Evolutionary conservation across 1,139 yeast genomes (phyloP).

Genomic region (Hansenula lynferdii): DNA sequence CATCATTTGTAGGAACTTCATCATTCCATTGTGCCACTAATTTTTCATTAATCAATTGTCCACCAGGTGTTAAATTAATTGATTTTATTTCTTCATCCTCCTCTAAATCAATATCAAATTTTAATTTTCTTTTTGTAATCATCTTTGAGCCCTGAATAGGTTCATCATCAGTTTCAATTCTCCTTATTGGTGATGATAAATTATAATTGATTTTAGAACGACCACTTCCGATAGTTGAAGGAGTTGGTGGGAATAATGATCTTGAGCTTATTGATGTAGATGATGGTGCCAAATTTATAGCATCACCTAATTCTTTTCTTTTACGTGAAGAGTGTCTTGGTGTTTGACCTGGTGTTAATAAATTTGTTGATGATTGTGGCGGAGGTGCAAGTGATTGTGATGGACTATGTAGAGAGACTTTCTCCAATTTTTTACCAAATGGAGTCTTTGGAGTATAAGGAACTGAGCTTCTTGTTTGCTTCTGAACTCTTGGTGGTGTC

Average conservation of each 20-base stretch:
- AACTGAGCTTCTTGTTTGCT: not conserved
- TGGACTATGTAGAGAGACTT: conserved; percentile 2
- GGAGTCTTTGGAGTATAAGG: conserved; percentile 18
- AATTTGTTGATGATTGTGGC: conserved; percentile 2
- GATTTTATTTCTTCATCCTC: conserved; percentile 8
- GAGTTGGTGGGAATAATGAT: conserved; percentile 9
- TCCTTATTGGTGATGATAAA: conserved; percentile 8
- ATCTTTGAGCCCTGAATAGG: conserved; percentile 2
- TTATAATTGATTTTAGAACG: conserved; percentile 12
- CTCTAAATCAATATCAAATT: conserved; percentile 5
- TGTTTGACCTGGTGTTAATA: conserved; percentile 17
- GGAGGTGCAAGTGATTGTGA: conserved; percentile 3
- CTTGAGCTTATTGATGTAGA: conserved; percentile 2
- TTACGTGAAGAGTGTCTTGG: conserved; percentile 15
- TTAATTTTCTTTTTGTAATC: conserved; percentile 14
- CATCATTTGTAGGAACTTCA: conserved; percentile 6
- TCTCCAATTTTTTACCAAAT: conserved; percentile 10
- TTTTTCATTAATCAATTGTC: conserved; percentile 14
- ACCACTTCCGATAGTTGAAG: conserved; percentile 23
- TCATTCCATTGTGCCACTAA: conserved; percentile 18
- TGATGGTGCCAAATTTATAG: conserved; percentile 10
- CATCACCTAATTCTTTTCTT: conserved; percentile 12
- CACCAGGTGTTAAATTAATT: conserved; percentile 15
- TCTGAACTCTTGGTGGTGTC: conserved; percentile 2
- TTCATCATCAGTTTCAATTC: conserved; percentile 5